Evolutionary conservation across 129 eudicot genomes (phyloP).

Genomic region (Escallonia rubra): DNA sequence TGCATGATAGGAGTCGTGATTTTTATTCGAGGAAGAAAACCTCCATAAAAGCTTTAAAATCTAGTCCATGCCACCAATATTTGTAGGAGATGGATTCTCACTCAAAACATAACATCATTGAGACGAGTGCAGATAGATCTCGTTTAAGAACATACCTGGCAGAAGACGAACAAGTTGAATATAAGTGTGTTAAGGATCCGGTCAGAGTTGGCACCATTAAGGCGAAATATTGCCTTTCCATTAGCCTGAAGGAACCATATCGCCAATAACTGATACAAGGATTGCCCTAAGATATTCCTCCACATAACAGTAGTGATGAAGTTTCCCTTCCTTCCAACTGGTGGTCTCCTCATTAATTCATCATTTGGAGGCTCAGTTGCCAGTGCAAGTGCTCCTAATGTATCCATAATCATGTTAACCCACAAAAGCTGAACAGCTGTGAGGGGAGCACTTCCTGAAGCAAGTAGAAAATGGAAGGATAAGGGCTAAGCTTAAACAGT

Average conservation of each 20-base stretch:
- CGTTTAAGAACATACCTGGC: conserved; percentile 54
- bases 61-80: too few relatives aligned
- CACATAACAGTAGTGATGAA: conserved; percentile 87
- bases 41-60: too few relatives aligned
- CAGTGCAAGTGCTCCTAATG: conserved; percentile 85
- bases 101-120: too few relatives aligned
- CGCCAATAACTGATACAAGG: conserved; percentile 68
- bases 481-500: not conserved
- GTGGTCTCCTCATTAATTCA: conserved; percentile 75
- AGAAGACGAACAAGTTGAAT: conserved; percentile 86
- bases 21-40: too few relatives aligned
- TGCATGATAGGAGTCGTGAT: too few relatives aligned
- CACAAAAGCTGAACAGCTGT: conserved; percentile 96
- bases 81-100: too few relatives aligned
- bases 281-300: conserved; percentile 90
- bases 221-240: conserved; percentile 47
- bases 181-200: conserved; percentile 76
- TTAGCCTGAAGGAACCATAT: conserved; percentile 70
- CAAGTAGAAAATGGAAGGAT: conserved; percentile 1
- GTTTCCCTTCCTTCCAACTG: conserved; percentile 81
- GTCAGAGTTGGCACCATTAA: conserved; percentile 46
- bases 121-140: not conserved
- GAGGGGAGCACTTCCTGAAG: conserved; percentile 81
- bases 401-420: conserved; percentile 99
- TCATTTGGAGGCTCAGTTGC: conserved; percentile 97